Percentiles rank a stretch among this genome's conserved stretches.
phyloP scores from a whole-genome alignment of 1,284 basidiomycete species.

The Sanghuangporus weigelae region DNA sequence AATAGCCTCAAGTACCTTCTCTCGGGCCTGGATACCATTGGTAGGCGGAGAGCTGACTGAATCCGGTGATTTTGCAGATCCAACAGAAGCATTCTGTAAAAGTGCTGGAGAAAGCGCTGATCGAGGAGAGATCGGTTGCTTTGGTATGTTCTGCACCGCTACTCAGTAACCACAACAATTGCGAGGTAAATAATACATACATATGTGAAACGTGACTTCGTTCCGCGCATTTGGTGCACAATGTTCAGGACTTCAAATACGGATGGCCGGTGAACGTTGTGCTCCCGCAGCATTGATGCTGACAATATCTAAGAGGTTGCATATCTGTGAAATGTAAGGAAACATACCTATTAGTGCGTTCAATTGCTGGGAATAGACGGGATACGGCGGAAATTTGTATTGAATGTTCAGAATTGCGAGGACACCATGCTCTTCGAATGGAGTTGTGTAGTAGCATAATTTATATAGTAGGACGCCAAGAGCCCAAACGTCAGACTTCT shows the following conservation, averaged over 20 bases:
- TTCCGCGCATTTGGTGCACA: conserved; percentile 80
- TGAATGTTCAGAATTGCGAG: conserved; percentile 96
- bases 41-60: conserved; percentile 26
- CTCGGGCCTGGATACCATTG: conserved; percentile 59
- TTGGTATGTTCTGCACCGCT: conserved; percentile 23
- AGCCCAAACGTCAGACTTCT: conserved; percentile 86
- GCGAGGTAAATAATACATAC: conserved; percentile 22
- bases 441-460: conserved; percentile 97
- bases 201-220: conserved; percentile 75
- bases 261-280: conserved; percentile 75
- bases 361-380: conserved; percentile 85
- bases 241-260: conserved; percentile 76
- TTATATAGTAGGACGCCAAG: conserved; percentile 77
- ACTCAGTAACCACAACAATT: not conserved
- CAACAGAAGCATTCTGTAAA: not conserved
- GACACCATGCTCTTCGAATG: conserved; percentile 95
- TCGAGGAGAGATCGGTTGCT: conserved; percentile 15
- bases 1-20: conserved; percentile 70
- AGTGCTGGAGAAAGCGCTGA: conserved; percentile 4
- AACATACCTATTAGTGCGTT: conserved; percentile 81
- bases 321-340: conserved; percentile 12
- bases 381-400: conserved; percentile 91
- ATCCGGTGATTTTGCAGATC: not conserved
- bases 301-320: conserved; percentile 9
- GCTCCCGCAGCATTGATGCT: conserved; percentile 88